Conservation (phyloP, 306 rosid species). For the Luffa aegyptiaca region DNA sequence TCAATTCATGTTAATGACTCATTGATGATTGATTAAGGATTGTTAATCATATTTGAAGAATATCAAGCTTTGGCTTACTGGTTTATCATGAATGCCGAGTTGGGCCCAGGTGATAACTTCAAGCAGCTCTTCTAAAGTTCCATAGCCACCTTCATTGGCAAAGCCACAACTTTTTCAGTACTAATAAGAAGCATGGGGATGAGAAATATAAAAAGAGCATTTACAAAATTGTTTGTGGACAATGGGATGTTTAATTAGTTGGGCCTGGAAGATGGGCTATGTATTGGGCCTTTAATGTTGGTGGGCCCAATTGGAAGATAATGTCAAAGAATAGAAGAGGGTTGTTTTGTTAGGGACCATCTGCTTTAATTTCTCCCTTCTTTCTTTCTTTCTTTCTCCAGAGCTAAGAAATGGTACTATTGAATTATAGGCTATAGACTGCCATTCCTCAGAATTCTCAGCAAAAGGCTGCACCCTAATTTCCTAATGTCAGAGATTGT, state of each 20-base stretch:
- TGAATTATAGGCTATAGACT: neutral
- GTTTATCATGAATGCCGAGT: conserved; percentile 95
- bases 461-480: neutral
- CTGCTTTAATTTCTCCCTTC: neutral
- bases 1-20: neutral
- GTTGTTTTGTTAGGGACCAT: neutral
- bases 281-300: neutral
- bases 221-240: too few species aligned
- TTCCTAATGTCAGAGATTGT: neutral
- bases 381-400: neutral
- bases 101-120: conserved; percentile 99
- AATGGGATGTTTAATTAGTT: neutral
- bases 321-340: neutral
- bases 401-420: neutral
- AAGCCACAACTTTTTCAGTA: neutral
- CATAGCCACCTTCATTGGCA: conserved; percentile 70
- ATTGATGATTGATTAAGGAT: neutral
- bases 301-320: neutral
- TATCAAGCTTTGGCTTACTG: conserved; percentile 28
- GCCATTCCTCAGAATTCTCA: neutral
- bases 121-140: conserved; percentile 97
- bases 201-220: too few species aligned
- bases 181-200: neutral
- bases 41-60: neutral
- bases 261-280: neutral